Evolutionary conservation across 768 basidiomycete genomes (phyloP).

Genomic region (Postia placenta): DNA sequence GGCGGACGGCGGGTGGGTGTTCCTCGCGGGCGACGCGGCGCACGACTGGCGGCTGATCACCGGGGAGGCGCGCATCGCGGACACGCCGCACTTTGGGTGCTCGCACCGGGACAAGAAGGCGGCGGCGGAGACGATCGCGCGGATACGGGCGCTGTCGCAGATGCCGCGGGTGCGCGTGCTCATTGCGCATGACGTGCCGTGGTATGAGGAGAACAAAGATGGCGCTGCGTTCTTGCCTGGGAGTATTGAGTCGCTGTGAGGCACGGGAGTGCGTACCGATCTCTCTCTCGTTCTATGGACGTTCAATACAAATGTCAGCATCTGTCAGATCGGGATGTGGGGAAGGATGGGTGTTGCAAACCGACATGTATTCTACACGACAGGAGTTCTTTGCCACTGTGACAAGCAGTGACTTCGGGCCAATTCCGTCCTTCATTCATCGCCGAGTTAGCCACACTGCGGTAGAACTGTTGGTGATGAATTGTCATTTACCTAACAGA

Average conservation of each 20-base stretch:
- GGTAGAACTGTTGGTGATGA: too few species aligned
- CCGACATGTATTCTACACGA: too few species aligned
- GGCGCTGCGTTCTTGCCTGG: constrained; percentile 33
- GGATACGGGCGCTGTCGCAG: constrained; percentile 29
- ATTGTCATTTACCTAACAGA: too few species aligned
- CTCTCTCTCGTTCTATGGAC: too few species aligned
- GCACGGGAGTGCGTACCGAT: too few species aligned
- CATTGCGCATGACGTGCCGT: constrained; percentile 47
- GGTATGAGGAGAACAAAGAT: constrained; percentile 43
- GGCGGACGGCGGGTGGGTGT: constrained; percentile 46
- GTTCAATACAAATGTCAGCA: too few species aligned
- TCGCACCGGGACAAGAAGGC: constrained; percentile 37
- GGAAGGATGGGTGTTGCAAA: too few species aligned
- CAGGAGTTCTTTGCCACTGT: too few species aligned
- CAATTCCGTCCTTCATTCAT: too few species aligned
- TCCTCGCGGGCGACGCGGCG: constrained; percentile 44
- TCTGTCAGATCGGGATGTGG: too few species aligned
- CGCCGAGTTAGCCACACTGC: too few species aligned
- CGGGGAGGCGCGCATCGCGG: constrained; percentile 35
- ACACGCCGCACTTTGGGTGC: constrained; percentile 27
- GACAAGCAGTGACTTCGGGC: too few species aligned
- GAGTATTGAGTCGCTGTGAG: constrained; percentile 9
- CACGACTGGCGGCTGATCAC: constrained; percentile 10
- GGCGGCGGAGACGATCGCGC: constrained; percentile 36
- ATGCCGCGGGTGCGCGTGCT: constrained; percentile 38